Evolutionary conservation across 2,329 filamentous ascomycete species (phyloP).

Genomic region (Penicillium decumbens): DNA sequence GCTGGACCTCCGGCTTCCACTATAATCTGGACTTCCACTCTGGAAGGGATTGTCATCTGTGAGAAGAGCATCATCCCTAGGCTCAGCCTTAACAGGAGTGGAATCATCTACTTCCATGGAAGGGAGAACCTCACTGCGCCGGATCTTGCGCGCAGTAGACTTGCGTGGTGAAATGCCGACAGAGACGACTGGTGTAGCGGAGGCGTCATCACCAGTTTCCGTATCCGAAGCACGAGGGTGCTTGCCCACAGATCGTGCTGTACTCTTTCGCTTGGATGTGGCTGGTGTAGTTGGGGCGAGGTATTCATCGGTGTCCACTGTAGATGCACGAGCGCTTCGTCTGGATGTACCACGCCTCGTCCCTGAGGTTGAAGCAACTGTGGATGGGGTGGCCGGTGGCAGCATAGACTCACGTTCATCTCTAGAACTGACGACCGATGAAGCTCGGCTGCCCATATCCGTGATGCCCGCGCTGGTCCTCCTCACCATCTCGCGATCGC

Average conservation of each 20-base stretch:
- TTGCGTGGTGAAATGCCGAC: constrained; percentile 31
- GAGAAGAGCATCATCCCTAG: constrained; percentile 62
- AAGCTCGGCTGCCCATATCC: constrained; percentile 63
- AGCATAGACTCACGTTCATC: constrained; percentile 51
- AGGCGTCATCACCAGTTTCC: constrained; percentile 30
- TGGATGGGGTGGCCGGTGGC: constrained; percentile 48
- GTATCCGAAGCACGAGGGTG: constrained; percentile 30
- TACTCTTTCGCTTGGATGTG: constrained; percentile 30
- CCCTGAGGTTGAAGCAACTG: constrained; percentile 51
- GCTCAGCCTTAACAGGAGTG: constrained; percentile 43
- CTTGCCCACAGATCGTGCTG: constrained; percentile 34
- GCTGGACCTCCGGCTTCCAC: constrained; percentile 33
- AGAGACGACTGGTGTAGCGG: constrained; percentile 37
- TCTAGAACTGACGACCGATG: constrained; percentile 54
- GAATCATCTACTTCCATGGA: constrained; percentile 37
- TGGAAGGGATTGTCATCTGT: constrained; percentile 92
- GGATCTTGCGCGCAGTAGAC: constrained; percentile 49
- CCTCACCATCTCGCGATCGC: constrained; percentile 70
- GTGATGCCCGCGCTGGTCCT: constrained; percentile 82
- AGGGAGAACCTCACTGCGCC: constrained; percentile 46
- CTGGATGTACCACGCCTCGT: constrained; percentile 52
- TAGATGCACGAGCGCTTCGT: constrained; percentile 45
- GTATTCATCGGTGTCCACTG: constrained; percentile 35
- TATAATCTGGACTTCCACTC: constrained; percentile 60
- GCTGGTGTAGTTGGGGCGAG: constrained; percentile 26